Conservation (phyloP, 352 stramenopile genomes). For the Phytopythium oedochilum region DNA sequence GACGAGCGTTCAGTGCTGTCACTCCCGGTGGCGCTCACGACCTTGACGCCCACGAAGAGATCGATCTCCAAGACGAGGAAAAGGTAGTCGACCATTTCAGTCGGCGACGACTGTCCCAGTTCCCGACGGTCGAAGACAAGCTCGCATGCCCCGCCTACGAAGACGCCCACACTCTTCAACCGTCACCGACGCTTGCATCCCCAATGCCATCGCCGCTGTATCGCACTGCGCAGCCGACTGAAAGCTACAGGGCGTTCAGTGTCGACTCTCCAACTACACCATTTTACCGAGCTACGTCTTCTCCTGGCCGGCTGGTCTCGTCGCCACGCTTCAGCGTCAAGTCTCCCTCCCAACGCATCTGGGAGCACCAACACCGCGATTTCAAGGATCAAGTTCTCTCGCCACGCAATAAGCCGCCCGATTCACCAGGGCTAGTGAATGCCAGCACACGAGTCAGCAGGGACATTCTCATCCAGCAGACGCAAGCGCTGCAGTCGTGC, state of each 20-base stretch:
- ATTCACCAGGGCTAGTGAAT: not conserved
- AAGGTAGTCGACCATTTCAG: not conserved
- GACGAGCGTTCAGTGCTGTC: constrained; percentile 17
- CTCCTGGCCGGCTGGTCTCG: constrained; percentile 10
- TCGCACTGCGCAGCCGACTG: not conserved
- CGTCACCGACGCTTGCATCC: constrained; percentile 7
- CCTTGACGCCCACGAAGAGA: not conserved
- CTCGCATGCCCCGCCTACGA: constrained; percentile 56
- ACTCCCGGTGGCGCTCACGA: not conserved
- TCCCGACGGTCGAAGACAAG: constrained; percentile 60
- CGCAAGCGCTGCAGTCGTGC: constrained; percentile 57
- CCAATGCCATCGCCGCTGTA: not conserved
- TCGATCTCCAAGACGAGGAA: constrained; percentile 18
- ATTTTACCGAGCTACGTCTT: constrained; percentile 7
- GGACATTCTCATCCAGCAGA: constrained; percentile 40
- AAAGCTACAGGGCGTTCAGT: no score
- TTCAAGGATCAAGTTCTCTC: constrained; percentile 16
- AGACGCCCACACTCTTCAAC: constrained; percentile 9
- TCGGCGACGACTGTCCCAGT: constrained; percentile 8
- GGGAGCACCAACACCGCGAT: constrained; percentile 19
- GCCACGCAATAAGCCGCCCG: constrained; percentile 5
- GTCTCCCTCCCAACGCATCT: constrained; percentile 12
- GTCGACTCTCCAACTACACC: not conserved
- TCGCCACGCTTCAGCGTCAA: constrained; percentile 7
- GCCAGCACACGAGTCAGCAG: constrained; percentile 10